Evolutionary conservation across 257 asterid species (phyloP).

Genomic region (Salvia splendens): DNA sequence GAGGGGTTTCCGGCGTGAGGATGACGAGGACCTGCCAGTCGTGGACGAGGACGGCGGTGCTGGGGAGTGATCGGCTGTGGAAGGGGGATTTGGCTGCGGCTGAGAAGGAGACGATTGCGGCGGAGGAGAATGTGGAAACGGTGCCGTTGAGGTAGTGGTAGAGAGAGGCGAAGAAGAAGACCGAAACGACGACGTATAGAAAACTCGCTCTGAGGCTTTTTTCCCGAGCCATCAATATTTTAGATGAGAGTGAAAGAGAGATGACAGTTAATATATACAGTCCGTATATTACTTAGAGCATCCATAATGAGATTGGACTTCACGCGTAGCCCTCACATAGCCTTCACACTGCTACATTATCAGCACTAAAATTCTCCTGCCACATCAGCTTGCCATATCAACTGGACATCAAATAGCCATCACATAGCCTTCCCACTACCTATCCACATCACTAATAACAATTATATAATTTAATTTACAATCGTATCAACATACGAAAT

Average conservation of each 20-base stretch:
- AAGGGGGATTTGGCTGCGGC: not conserved
- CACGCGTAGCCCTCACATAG: too few species aligned
- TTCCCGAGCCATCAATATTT: conserved; percentile 53
- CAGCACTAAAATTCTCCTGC: too few species aligned
- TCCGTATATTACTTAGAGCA: too few species aligned
- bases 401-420: too few species aligned
- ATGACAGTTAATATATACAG: too few species aligned
- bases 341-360: too few species aligned
- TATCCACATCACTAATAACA: too few species aligned
- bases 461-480: too few species aligned
- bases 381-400: too few species aligned
- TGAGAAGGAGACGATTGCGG: conserved; percentile 26
- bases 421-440: too few species aligned
- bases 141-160: conserved; percentile 53
- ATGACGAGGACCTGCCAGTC: conserved; percentile 81
- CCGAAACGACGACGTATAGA: conserved; percentile 45
- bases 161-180: conserved; percentile 53
- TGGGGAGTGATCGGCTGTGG: conserved; percentile 29
- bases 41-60: conserved; percentile 62
- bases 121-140: conserved; percentile 36
- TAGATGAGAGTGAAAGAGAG: not conserved
- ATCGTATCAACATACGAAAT: too few species aligned
- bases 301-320: too few species aligned
- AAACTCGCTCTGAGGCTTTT: conserved; percentile 46
- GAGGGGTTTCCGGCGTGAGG: conserved; percentile 38